Evolutionary conservation across 306 rosid genomes (phyloP), one percentile per base, ranked within the genome.

Genomic region (Fragaria ananassa): DNA sequence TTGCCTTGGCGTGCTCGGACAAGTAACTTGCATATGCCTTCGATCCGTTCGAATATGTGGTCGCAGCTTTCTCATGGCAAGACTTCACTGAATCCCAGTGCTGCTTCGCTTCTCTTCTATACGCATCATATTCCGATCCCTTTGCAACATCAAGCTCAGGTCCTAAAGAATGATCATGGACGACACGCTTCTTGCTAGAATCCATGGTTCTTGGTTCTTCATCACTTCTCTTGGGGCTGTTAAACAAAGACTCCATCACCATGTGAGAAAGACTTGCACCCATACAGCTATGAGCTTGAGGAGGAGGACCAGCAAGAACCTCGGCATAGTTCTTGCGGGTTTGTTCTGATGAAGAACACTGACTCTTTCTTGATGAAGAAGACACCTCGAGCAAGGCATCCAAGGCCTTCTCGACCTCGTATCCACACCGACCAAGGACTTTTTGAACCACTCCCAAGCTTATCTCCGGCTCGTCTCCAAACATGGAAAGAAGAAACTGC

Each of bases 211-310:
- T 79, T 77, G 91, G 86, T 71, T 82, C 87, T 74, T 85, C 74
- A 2, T 64, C 19, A 7, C 23, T 35, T 2, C 69, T 64, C 80
- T 77, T 83, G 17, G 89, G 74, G 53, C 88, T 41, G 45, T 88
- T 83, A 78, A 90, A 92, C 82, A 95, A 77, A 72, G 97, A 88
- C 23, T 92, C 96, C 87, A 92, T 84, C 78, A 95, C 87, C 87
- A 80, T 86, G 44, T 92, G 98, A 80, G 97, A 87, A 64, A 87
- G 91, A 21, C 85, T 81, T 47, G 84, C 86, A 81, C 84, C 73
- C 74, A 58, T 54, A 57, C 82, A 63, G 65, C 76, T 70, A 57
- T 83, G 80, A 74, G 78, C 83, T 77, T 85, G 86, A 78, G 90
- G 80, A 78, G 90, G 80, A 61, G 67, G 39, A 81, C 87, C 49